Percentiles rank a stretch among this genome's conserved stretches.
Evolutionary conservation across 495 filamentous ascomycete genomes (phyloP).

Genomic region (Staphylotrichum longicolle): DNA sequence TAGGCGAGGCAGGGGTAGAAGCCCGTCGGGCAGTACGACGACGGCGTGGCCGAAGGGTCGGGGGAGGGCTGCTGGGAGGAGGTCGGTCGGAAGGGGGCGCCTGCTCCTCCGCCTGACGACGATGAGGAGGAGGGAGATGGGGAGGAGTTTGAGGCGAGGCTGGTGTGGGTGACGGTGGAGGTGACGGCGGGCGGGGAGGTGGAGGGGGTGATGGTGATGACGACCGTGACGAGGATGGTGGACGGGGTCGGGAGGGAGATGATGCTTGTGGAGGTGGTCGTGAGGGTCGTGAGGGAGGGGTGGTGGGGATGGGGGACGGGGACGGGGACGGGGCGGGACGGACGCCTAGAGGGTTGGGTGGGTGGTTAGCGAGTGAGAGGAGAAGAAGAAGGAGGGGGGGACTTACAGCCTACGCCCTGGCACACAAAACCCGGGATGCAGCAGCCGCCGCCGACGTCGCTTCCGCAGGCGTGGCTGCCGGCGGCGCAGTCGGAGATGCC

Average conservation of each 20-base stretch:
- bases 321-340: constrained; percentile 35
- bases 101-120: constrained; percentile 26
- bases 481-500: constrained; percentile 59
- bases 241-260: constrained; percentile 29
- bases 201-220: constrained; percentile 38
- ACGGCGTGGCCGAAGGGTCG: constrained; percentile 19
- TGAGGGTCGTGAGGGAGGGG: constrained; percentile 39
- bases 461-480: constrained; percentile 66
- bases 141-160: constrained; percentile 24
- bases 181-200: constrained; percentile 27
- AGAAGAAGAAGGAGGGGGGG: not conserved
- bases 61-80: constrained; percentile 30
- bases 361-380: not conserved
- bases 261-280: constrained; percentile 29
- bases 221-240: constrained; percentile 38
- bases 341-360: constrained; percentile 30
- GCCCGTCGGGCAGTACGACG: constrained; percentile 55
- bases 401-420: constrained; percentile 76
- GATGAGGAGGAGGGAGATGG: constrained; percentile 9
- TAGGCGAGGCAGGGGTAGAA: constrained; percentile 55
- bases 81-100: constrained; percentile 42
- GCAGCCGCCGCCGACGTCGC: constrained; percentile 75
- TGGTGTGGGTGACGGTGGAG: constrained; percentile 41
- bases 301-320: constrained; percentile 29
- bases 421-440: constrained; percentile 82